Evolutionary conservation across 129 eudicot species (phyloP).

Genomic region (Flaveria brownii): DNA sequence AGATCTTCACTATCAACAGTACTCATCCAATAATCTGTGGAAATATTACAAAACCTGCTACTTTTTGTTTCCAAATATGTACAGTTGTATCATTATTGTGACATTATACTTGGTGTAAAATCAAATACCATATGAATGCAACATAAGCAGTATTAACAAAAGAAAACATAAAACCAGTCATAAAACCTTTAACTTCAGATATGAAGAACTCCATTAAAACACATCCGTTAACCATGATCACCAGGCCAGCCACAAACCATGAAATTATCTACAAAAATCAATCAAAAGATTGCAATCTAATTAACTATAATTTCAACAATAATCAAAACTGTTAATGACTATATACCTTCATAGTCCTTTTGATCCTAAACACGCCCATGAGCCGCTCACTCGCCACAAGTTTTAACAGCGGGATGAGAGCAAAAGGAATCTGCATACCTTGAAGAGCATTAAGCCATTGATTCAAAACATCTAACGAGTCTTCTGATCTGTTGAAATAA

Average conservation of each 20-base stretch:
- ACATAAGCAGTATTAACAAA: conserved; percentile 51
- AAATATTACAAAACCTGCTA: no score
- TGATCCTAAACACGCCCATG: conserved; percentile 63
- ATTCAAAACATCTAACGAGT: conserved; percentile 57
- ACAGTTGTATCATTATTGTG: not conserved
- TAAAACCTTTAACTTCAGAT: conserved; percentile 59
- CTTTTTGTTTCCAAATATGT: not conserved
- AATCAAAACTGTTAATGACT: not conserved
- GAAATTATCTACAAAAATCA: conserved; percentile 42
- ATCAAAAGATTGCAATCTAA: not conserved
- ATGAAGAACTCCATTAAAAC: conserved; percentile 59
- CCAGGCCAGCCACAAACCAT: conserved; percentile 72
- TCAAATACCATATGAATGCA: conserved; percentile 52
- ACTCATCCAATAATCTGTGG: no score
- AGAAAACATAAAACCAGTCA: conserved; percentile 47
- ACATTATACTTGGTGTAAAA: conserved; percentile 15
- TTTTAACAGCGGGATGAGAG: conserved; percentile 68
- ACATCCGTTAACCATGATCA: conserved; percentile 68
- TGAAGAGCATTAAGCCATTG: conserved; percentile 86
- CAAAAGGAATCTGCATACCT: conserved; percentile 76
- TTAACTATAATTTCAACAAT: not conserved
- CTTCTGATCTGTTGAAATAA: conserved; percentile 54
- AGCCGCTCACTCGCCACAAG: conserved; percentile 61
- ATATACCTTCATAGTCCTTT: conserved; percentile 55
- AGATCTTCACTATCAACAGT: no score